A percentile compares a stretch with the other conserved stretches of the same genome.
Conservation (phyloP, 495 filamentous ascomycete genomes). For the Neurospora terricola region DNA sequence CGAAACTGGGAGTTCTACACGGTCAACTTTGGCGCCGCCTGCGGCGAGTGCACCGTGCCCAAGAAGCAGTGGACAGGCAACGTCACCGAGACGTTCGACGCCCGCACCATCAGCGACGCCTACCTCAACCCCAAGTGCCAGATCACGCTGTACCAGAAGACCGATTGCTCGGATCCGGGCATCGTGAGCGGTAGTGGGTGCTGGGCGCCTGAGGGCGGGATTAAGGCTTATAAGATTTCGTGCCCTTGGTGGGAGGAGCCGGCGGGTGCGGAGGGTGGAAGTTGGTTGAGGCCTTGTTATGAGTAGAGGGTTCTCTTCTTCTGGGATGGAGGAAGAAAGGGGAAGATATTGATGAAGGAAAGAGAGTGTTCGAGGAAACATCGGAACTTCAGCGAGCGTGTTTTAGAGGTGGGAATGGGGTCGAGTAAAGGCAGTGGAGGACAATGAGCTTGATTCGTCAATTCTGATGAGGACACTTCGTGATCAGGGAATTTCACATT, state of each 20-base stretch:
- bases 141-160: conserved; percentile 5
- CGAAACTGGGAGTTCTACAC: background rate
- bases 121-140: conserved; percentile 3
- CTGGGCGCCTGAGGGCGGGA: conserved; percentile 6
- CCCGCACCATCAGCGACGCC: conserved; percentile 1
- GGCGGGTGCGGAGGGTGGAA: background rate
- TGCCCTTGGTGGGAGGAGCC: conserved; percentile 6
- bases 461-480: background rate
- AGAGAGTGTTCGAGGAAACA: background rate
- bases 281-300: background rate
- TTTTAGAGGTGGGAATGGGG: background rate
- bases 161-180: conserved; percentile 5
- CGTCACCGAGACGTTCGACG: background rate
- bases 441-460: background rate
- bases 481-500: background rate
- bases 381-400: background rate
- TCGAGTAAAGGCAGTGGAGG: background rate
- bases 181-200: conserved; percentile 5
- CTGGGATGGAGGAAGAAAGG: background rate
- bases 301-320: background rate
- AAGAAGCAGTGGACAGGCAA: background rate
- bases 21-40: background rate
- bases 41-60: background rate
- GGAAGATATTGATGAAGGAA: background rate
- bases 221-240: conserved; percentile 3